phyloP scores from a whole-genome alignment of 257 asterid species.

The Nicotiana knightiana region DNA sequence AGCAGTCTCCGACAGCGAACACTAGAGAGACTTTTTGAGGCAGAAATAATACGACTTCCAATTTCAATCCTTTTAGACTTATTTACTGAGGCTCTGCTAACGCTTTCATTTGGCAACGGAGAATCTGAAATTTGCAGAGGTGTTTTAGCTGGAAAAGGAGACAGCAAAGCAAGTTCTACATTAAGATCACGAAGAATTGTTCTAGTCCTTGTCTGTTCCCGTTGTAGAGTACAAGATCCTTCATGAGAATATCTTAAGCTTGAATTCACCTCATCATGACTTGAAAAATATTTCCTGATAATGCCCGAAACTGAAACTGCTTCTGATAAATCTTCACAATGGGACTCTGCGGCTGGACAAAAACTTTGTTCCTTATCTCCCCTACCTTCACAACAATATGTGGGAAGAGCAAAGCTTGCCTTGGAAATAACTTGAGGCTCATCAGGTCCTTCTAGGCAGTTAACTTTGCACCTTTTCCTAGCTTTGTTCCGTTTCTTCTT shows the following conservation, averaged over 20 bases:
- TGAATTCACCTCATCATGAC: conserved; percentile 46
- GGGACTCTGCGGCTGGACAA: conserved; percentile 17
- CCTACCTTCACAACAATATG: conserved; percentile 1
- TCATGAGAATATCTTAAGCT: conserved; percentile 7
- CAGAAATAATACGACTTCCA: conserved; percentile 47
- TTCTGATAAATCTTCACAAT: conserved; percentile 35
- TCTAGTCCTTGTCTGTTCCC: conserved; percentile 12
- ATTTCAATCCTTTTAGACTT: conserved; percentile 27
- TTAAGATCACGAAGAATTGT: neutral
- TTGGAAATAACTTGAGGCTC: neutral
- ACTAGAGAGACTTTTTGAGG: conserved; percentile 27
- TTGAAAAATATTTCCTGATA: conserved; percentile 53
- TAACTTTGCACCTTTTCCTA: conserved; percentile 4
- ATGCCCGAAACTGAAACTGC: conserved; percentile 50
- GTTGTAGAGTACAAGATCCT: neutral
- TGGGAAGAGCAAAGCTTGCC: conserved; percentile 5
- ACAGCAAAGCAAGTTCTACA: neutral
- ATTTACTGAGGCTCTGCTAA: conserved; percentile 12
- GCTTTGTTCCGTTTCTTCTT: conserved; percentile 5
- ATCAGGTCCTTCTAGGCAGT: neutral
- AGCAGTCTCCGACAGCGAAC: neutral
- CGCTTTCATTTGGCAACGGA: neutral
- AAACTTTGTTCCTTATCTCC: neutral
- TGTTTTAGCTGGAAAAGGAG: conserved; percentile 10
- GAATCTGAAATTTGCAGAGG: conserved; percentile 2